Evolutionary conservation across 2,329 filamentous ascomycete genomes (phyloP), one percentile per base, ranked within the genome.

Genomic region (Mycosphaerelloides madeirae): DNA sequence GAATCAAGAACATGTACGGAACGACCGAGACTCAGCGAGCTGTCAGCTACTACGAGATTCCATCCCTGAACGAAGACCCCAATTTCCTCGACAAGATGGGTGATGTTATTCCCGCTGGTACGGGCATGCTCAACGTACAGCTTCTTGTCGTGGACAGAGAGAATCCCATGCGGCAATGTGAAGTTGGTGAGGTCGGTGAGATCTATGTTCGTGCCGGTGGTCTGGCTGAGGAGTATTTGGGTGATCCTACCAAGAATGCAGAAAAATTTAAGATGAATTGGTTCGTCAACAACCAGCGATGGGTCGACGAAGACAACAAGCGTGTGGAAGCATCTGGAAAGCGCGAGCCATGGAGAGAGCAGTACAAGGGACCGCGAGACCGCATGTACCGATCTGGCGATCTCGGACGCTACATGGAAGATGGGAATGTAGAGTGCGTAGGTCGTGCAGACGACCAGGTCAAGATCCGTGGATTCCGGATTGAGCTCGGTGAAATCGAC

Each of bases 391-490:
- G 86, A 15, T 93, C 84, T 31, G 93, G 91, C 19, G 91, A 97
- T 64, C 71, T 98, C 3, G 91, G 91, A 3, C 74, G 81, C 45
- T 90, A 86, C 60, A 79, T 80, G 40, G 73, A 76, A 2, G 75
- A 80, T 34, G 87, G 86, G 29, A 82, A 84, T 53, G 84, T 88
- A 9, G 84, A 85, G 59, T 86, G 82, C 60, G 83, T 85, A 8
- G 91, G 91, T 16, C 78, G 93, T 46, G 82, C 81, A 18, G 91
- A 97, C 61, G 79, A 84, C 55, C 91, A 97, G 64, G 87, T 96
- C 71, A 98, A 97, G 74, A 91, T 97, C 54, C 84, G 93, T 48
- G 91, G 91, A 1, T 97, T 96, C 75, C 79, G 91, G 49, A 95
- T 98, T 55, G 93, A 98, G 69, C 81, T 97, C 35, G 85, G 84